Percentiles rank a stretch among this genome's conserved stretches.
Conservation (phyloP, 2,329 filamentous ascomycete species). For the Orbilia oligospora region DNA sequence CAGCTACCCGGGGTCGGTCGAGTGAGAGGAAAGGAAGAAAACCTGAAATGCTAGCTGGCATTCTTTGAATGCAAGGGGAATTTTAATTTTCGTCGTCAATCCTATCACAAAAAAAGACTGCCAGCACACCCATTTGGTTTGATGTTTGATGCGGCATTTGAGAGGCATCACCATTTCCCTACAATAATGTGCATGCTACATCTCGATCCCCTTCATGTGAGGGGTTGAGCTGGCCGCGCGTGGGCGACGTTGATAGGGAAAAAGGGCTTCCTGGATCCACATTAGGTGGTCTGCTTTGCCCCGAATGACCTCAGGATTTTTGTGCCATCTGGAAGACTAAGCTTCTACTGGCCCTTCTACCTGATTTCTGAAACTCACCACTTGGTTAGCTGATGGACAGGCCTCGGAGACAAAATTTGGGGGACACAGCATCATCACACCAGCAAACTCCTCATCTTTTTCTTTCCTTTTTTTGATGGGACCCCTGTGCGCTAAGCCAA, state of each 20-base stretch:
- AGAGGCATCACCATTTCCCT: slow-evolving; percentile 40
- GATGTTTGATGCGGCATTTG: slow-evolving; percentile 47
- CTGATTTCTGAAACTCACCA: slow-evolving; percentile 58
- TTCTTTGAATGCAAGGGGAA: slow-evolving; percentile 60
- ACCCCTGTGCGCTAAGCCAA: slow-evolving; percentile 51
- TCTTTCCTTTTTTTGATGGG: slow-evolving; percentile 49
- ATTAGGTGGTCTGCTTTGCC: slow-evolving; percentile 40
- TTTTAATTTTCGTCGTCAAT: slow-evolving; percentile 40
- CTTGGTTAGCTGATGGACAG: slow-evolving; percentile 47
- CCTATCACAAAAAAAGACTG: slow-evolving; percentile 34
- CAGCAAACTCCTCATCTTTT: slow-evolving; percentile 44
- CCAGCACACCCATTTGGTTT: neutral
- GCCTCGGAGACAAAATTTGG: slow-evolving; percentile 55
- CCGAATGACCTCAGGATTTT: slow-evolving; percentile 34
- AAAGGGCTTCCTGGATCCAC: slow-evolving; percentile 22
- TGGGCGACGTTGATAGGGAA: slow-evolving; percentile 49
- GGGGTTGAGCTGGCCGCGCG: slow-evolving; percentile 44
- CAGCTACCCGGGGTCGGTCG: slow-evolving; percentile 30
- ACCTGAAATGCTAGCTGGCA: slow-evolving; percentile 45
- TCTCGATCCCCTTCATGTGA: slow-evolving; percentile 47
- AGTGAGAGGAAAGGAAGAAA: slow-evolving; percentile 23
- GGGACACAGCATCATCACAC: slow-evolving; percentile 58
- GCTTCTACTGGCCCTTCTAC: slow-evolving; percentile 17
- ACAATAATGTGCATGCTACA: neutral
- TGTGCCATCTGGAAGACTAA: slow-evolving; percentile 42